Base-by-base conservation (phyloP, 257 asterid species). In the Henckelia pumila region DNA sequence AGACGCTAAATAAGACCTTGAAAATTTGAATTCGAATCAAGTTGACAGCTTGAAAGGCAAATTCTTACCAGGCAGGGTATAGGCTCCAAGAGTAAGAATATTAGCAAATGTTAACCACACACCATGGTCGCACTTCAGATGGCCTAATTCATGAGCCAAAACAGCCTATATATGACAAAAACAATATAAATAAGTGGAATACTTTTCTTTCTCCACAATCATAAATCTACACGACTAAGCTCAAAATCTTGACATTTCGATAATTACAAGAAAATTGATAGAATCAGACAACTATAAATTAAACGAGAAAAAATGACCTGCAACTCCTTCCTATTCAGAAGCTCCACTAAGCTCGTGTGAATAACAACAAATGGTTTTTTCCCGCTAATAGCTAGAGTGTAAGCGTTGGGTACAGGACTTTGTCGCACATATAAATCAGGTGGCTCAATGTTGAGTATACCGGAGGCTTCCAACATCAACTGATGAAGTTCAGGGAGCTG, bases 91-190 rank as follows among this genome's bases (percentile, higher is more conserved):
- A 25, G 98, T 89, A 56, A 92, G 86, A 79, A 92, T 79, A 76
- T 92, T 92, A 7, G 97, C 98, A 71, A 84, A 73, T 23, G 98
- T 92, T 80, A 92, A 83, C 97, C 98, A 92, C 66, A 92, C 81
- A 59, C 98, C 98, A 76, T 92, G 98, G 76, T 87, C 98, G 70
- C 98, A 92, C 86, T 92, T 89, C 77, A 89, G 78, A 78, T 89
- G 97, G 67, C 97, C 97, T 83, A 89, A 80, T 79, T 89, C 97
- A 68, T 92, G 98, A 71, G 98, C 98, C 86, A 89, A 76, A 71
- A 92, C 96, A 77, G 96, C 96, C 98, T 92, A 81, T n/a, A 75
- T 3, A 57, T 28, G 37, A 75, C 25, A 20, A 63, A 8, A 58
- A 53, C 25, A 64, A 66, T 7, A 63, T 50, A 66, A 23, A 23